Percentiles rank a stretch among this genome's conserved stretches.
phyloP scores from a whole-genome alignment of 1,284 basidiomycete species.

The Trametes sp. region DNA sequence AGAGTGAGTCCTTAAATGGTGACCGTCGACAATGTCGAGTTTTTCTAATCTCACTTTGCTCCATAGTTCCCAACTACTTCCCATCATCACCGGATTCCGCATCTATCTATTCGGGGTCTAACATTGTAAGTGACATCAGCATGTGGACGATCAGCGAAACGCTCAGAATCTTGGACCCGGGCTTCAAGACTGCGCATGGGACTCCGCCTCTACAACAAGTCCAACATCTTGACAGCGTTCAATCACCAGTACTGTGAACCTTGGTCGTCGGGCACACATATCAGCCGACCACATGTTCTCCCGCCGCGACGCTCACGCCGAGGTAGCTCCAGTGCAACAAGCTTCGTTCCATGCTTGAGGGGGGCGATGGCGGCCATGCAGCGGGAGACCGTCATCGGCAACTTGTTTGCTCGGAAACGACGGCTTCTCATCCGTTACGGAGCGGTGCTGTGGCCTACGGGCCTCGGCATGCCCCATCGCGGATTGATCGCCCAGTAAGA shows the following conservation, averaged over 20 bases:
- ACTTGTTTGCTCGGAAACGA: neutral
- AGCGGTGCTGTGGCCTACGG: neutral
- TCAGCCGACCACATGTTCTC: neutral
- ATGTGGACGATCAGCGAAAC: neutral
- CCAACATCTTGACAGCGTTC: neutral
- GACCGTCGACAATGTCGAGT: too few species aligned
- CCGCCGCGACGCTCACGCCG: neutral
- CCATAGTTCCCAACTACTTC: too few species aligned
- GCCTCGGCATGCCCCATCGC: neutral
- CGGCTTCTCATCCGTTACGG: neutral
- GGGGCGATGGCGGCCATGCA: neutral
- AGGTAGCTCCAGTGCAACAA: neutral
- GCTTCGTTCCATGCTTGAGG: neutral
- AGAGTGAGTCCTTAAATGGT: too few species aligned
- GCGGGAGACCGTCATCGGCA: neutral
- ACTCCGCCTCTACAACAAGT: neutral
- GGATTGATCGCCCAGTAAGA: conserved; percentile 3
- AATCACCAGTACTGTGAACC: neutral
- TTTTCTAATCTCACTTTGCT: too few species aligned
- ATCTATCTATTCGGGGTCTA: neutral
- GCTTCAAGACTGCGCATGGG: neutral
- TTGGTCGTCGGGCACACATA: neutral
- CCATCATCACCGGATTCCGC: neutral
- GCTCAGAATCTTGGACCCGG: neutral
- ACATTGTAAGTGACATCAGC: neutral